phyloP scores from a whole-genome alignment of 495 filamentous ascomycete species.

The Aspergillus sclerotioniger region DNA sequence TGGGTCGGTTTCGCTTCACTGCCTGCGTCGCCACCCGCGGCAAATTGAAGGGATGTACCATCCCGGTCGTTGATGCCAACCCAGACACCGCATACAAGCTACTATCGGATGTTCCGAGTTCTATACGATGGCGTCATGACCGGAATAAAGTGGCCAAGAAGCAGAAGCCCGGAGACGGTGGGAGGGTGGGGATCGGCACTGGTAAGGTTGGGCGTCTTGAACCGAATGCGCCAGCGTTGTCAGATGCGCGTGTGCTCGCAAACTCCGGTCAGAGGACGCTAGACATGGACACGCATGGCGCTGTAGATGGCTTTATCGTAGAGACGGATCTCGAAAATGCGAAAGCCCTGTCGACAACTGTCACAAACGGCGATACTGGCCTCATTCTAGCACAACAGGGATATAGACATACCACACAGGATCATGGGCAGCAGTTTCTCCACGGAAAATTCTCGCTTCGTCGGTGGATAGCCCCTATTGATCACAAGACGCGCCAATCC shows the following conservation, averaged over 20 bases:
- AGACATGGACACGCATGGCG: too few relatives aligned
- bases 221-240: not conserved
- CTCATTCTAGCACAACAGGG: too few relatives aligned
- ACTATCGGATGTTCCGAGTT: too few relatives aligned
- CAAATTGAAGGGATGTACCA: slow-evolving; percentile 18
- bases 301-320: too few relatives aligned
- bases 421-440: not conserved
- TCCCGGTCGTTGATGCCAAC: slow-evolving; percentile 10
- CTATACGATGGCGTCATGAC: slow-evolving; percentile 19
- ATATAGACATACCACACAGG: too few relatives aligned
- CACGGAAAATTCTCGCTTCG: not conserved
- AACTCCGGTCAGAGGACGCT: too few relatives aligned
- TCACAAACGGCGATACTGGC: too few relatives aligned
- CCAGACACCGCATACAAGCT: not conserved
- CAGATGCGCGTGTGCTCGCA: not conserved
- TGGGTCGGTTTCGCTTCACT: slow-evolving; percentile 20
- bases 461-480: slow-evolving; percentile 19
- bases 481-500: slow-evolving; percentile 9
- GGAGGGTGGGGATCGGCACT: not conserved
- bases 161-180: not conserved
- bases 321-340: too few relatives aligned
- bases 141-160: not conserved
- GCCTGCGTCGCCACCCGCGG: slow-evolving; percentile 18
- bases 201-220: not conserved
- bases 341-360: too few relatives aligned